These are phyloP conservation scores for Penstemon newberryi DNA, from an alignment of 257 asterid genomes.

Conservation along the genomic window DNA sequence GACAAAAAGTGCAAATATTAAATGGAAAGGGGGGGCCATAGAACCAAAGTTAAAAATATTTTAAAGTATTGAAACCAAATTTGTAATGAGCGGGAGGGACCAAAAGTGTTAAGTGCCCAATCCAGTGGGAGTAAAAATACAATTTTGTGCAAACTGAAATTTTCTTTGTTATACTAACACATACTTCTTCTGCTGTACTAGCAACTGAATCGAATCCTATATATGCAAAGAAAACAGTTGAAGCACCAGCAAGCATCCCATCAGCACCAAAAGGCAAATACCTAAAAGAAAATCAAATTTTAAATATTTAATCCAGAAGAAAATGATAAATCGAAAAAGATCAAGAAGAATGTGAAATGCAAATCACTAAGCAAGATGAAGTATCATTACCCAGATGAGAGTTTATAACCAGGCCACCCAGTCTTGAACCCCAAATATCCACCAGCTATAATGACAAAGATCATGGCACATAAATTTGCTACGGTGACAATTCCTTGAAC, in stretches of 20 bases:
- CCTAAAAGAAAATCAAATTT: slow-evolving; percentile 34
- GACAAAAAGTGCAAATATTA: too few relatives aligned
- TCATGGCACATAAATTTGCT: slow-evolving; percentile 87
- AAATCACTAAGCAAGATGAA: slow-evolving; percentile 4
- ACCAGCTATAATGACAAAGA: slow-evolving; percentile 88
- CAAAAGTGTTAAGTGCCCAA: too few relatives aligned
- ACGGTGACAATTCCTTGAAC: slow-evolving; percentile 89
- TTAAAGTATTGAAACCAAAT: too few relatives aligned
- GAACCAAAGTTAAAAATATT: too few relatives aligned
- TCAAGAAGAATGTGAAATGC: too few relatives aligned
- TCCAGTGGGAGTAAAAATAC: background rate
- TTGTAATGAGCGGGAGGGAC: too few relatives aligned
- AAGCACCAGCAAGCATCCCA: slow-evolving; percentile 99
- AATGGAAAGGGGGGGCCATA: too few relatives aligned
- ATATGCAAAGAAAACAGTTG: slow-evolving; percentile 93
- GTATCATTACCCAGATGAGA: slow-evolving; percentile 68
- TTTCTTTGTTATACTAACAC: background rate
- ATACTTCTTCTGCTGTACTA: slow-evolving; percentile 98
- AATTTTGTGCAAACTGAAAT: slow-evolving; percentile 14
- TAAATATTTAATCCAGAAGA: slow-evolving; percentile 4
- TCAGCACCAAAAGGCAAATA: slow-evolving; percentile 80
- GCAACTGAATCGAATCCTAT: slow-evolving; percentile 97
- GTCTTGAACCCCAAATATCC: slow-evolving; percentile 89
- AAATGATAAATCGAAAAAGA: background rate
- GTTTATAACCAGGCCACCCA: slow-evolving; percentile 98